Evolutionary conservation across 495 filamentous ascomycete species (phyloP), one percentile per base, ranked within the genome.

Genomic region (Opeltia flavorubescens): DNA sequence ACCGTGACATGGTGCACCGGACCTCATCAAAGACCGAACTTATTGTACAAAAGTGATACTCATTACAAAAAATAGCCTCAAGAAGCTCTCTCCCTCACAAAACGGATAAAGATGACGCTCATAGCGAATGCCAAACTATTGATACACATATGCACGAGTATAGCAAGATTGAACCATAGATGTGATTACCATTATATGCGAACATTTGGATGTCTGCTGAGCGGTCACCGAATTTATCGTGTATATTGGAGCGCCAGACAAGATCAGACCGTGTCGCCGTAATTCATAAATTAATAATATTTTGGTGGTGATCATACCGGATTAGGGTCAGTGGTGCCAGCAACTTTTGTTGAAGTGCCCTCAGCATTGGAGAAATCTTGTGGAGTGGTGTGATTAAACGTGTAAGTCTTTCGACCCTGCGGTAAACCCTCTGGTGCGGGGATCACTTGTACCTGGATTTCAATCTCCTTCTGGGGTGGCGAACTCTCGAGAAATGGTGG

Each of bases 361-460:
- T 41, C 38, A 5, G 38, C 38, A 25, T 41, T 41, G 38, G 38
- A 40, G 47, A 69, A 70, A 53, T 67, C 57, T 44, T 54, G 63
- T 28, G 63, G 60, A 21, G 66, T 66, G 44, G 60, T 55, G 49
- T 69, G 67, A 49, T 64, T 62, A 55, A 71, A 71, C 26, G 63
- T 63, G 44, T 67, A 72, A 23, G 57, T 62, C 53, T 67, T 67
- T 48, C 63, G 63, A 31, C 67, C 64, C 8, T 59, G 60, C 18
- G 60, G 53, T 44, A 69, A 52, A 45, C 68, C 66, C 15, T 70
- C 63, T 4, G 66, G 66, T 52, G 67, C 60, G 11, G 66, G 62
- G 43, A 63, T 69, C 33, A 70, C 64, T 25, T 64, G 62, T 47
- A 71, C 66, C 48, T 62, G 55, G 50, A 69, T 70, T 44, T 69